phyloP scores from a whole-genome alignment of 2,329 filamentous ascomycete genomes.

The Verticillium tricorpus region DNA sequence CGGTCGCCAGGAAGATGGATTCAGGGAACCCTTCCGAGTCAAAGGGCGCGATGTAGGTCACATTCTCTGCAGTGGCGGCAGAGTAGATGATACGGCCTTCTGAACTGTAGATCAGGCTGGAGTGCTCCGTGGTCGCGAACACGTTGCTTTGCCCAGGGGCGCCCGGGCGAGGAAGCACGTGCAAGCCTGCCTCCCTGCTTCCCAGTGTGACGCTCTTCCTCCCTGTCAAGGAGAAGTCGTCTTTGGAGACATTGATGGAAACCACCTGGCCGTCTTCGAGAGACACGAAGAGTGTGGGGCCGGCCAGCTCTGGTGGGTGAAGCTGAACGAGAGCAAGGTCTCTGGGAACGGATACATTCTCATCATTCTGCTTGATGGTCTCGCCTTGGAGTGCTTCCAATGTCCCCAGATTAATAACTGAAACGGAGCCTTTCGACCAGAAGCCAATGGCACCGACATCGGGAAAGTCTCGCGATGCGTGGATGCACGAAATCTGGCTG shows the following conservation, averaged over 20 bases:
- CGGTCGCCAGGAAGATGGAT: constrained; percentile 76
- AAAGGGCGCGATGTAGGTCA: constrained; percentile 77
- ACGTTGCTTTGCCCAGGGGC: constrained; percentile 67
- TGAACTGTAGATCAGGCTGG: constrained; percentile 85
- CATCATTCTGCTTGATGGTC: constrained; percentile 52
- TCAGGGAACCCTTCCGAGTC: constrained; percentile 75
- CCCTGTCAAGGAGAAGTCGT: constrained; percentile 59
- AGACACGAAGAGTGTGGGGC: constrained; percentile 78
- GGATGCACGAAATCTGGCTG: constrained; percentile 82
- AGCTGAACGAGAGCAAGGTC: constrained; percentile 77
- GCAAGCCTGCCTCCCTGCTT: constrained; percentile 77
- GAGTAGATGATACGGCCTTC: constrained; percentile 89
- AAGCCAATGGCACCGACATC: constrained; percentile 77
- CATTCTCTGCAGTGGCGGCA: constrained; percentile 85
- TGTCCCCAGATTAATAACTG: constrained; percentile 64
- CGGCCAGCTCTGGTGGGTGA: constrained; percentile 51
- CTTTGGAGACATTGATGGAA: constrained; percentile 67
- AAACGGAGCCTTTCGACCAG: constrained; percentile 78
- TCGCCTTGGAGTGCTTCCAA: constrained; percentile 64
- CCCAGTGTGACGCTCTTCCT: constrained; percentile 82
- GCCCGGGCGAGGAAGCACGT: constrained; percentile 60
- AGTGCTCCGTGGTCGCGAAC: constrained; percentile 91
- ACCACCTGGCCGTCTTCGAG: constrained; percentile 91
- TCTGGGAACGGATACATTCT: constrained; percentile 75
- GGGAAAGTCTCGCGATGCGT: constrained; percentile 60